Evolutionary conservation across 306 rosid genomes (phyloP).

Genomic region (Medicago ruthenica): DNA sequence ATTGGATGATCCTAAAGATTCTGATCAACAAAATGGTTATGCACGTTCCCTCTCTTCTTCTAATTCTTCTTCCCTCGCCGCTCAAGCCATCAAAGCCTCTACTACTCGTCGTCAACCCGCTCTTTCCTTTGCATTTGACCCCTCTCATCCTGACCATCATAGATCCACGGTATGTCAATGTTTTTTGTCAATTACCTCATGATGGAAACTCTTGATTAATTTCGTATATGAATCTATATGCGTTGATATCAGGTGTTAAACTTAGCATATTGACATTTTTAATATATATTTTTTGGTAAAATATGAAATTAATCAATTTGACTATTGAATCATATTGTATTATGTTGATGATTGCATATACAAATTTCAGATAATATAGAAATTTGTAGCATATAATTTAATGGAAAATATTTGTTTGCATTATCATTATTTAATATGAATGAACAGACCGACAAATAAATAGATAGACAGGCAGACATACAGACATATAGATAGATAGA

Average conservation of each 20-base stretch:
- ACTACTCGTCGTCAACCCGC: conserved; percentile 59
- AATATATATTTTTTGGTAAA: not conserved
- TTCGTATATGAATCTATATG: not conserved
- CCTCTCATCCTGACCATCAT: conserved; percentile 44
- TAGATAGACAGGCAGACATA: not conserved
- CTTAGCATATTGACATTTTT: not conserved
- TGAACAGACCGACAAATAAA: not conserved
- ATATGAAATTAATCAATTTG: not conserved
- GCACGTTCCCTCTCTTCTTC: conserved; percentile 33
- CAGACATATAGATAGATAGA: not conserved
- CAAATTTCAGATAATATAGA: not conserved
- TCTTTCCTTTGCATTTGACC: conserved; percentile 48
- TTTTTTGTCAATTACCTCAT: not conserved
- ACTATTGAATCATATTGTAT: not conserved
- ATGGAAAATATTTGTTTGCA: not conserved
- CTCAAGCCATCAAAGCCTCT: conserved; percentile 84
- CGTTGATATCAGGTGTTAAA: conserved; percentile 3
- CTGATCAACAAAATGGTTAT: conserved; percentile 15
- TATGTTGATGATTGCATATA: not conserved
- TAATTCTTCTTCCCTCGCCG: conserved; percentile 60
- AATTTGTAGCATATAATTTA: not conserved
- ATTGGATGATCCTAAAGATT: conserved; percentile 16
- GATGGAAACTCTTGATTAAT: not conserved
- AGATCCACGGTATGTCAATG: conserved; percentile 63
- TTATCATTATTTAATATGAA: not conserved